These are phyloP conservation scores for Gentiana macrophylla DNA, from an alignment of 257 asterid species.

Conservation along the genomic window DNA sequence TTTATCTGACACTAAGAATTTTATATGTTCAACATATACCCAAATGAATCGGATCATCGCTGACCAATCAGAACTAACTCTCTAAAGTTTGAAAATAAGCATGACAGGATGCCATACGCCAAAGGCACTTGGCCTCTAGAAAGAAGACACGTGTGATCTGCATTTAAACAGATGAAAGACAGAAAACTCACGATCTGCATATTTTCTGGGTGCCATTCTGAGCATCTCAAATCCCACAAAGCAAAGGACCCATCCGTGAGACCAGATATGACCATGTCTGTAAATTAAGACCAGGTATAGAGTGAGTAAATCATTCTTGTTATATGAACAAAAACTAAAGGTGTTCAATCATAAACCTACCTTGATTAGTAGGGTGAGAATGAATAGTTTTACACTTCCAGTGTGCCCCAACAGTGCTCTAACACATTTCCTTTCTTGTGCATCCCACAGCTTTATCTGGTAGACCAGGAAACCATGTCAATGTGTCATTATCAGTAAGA, in stretches of 20 bases:
- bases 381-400: slow-evolving; percentile 78
- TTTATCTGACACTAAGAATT: too few species aligned
- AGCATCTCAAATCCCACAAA: slow-evolving; percentile 82
- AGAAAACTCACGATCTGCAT: slow-evolving; percentile 41
- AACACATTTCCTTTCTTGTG: slow-evolving; percentile 52
- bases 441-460: slow-evolving; percentile 86
- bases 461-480: slow-evolving; percentile 4
- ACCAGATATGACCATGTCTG: slow-evolving; percentile 76
- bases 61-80: not conserved
- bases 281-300: slow-evolving; percentile 10
- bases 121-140: too few species aligned
- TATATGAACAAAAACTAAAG: too few species aligned
- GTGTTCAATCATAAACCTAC: slow-evolving; percentile 22
- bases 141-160: too few species aligned
- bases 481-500: not conserved
- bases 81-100: not conserved
- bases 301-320: not conserved
- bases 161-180: slow-evolving; percentile 3
- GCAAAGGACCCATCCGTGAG: slow-evolving; percentile 94
- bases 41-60: not conserved
- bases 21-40: too few species aligned
- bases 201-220: slow-evolving; percentile 23
- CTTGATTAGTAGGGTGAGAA: slow-evolving; percentile 79
- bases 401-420: slow-evolving; percentile 67
- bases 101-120: not conserved